phyloP scores from a whole-genome alignment of 345 rosid species.

The Odontarrhena argentea region DNA sequence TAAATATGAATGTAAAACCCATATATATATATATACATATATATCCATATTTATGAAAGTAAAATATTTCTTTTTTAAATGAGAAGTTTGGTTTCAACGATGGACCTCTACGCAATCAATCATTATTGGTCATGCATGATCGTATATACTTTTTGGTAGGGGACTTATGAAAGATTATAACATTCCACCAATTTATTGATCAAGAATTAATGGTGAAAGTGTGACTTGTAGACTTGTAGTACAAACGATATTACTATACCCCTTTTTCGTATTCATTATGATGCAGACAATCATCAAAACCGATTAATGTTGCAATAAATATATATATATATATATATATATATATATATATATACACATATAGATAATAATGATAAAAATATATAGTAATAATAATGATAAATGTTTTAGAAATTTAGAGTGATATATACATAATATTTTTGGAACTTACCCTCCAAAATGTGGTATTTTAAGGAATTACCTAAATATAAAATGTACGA shows the following conservation, averaged over 20 bases:
- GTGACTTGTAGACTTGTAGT: slow-evolving; percentile 33
- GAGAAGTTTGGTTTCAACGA: slow-evolving; percentile 25
- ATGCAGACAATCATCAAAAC: slow-evolving; percentile 29
- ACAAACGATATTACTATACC: slow-evolving; percentile 28
- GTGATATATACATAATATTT: too few relatives aligned
- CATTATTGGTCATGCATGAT: slow-evolving; percentile 34
- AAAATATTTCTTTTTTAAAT: not conserved
- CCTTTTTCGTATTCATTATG: slow-evolving; percentile 31
- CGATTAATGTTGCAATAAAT: slow-evolving; percentile 16
- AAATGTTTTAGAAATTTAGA: too few relatives aligned
- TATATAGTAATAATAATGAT: too few relatives aligned
- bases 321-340: too few relatives aligned
- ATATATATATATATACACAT: too few relatives aligned
- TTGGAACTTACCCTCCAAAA: too few relatives aligned
- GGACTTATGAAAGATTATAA: slow-evolving; percentile 33
- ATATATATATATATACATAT: not conserved
- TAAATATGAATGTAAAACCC: not conserved
- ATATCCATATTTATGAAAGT: not conserved
- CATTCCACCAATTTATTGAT: slow-evolving; percentile 38
- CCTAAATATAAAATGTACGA: too few relatives aligned
- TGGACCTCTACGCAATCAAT: slow-evolving; percentile 26
- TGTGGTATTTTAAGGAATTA: too few relatives aligned
- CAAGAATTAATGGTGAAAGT: slow-evolving; percentile 38
- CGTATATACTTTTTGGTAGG: slow-evolving; percentile 36
- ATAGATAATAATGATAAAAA: too few relatives aligned